Percentiles rank a stretch among this genome's conserved stretches.
Conservation (phyloP, 139 green algal genomes). For the Chlamydomonas sp. region DNA sequence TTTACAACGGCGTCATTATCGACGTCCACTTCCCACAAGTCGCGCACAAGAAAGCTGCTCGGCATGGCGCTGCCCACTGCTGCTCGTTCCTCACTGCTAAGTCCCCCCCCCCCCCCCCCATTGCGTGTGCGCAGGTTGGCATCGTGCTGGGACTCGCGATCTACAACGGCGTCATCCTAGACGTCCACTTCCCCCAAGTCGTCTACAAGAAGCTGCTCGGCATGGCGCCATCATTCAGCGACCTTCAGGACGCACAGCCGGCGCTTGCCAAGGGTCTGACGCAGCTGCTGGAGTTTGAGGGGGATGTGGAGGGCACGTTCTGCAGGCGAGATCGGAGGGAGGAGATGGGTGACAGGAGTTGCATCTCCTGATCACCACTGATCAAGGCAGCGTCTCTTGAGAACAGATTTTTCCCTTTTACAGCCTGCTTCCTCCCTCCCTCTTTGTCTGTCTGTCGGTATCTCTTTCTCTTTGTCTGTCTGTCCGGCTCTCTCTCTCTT, state of each 20-base stretch:
- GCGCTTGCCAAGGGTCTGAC: conserved; percentile 50
- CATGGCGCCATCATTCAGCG: conserved; percentile 24
- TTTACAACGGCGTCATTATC: conserved; percentile 48
- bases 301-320: conserved; percentile 50
- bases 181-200: conserved; percentile 60
- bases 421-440: no score
- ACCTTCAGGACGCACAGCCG: conserved; percentile 55
- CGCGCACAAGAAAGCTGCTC: no score
- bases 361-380: no score
- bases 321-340: conserved; percentile 25
- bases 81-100: no score
- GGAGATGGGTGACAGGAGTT: no score
- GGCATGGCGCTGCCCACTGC: no score
- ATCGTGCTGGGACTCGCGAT: conserved; percentile 65
- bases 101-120: no score
- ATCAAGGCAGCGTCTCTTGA: neutral
- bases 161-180: conserved; percentile 77
- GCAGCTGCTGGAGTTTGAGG: conserved; percentile 59
- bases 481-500: neutral
- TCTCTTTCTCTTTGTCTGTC: no score
- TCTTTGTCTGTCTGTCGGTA: no score
- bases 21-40: conserved; percentile 54
- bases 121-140: conserved; percentile 33
- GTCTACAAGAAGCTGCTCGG: conserved; percentile 73
- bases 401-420: neutral